phyloP scores from a whole-genome alignment of 129 eudicot species.

The Flaveria sonorensis region DNA sequence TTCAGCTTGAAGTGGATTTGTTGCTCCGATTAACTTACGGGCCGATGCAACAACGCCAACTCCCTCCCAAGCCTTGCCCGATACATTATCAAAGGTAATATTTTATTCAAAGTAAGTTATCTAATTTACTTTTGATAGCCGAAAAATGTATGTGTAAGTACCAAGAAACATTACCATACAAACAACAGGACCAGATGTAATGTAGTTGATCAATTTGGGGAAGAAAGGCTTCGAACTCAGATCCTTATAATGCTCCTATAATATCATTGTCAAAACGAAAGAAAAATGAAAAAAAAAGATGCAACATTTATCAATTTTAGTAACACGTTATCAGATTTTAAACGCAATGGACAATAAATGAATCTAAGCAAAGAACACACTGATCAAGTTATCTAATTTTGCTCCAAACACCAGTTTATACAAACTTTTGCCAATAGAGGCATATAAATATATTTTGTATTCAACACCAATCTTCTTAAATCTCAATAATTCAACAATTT shows the following conservation, averaged over 20 bases:
- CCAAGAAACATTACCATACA: constrained; percentile 74
- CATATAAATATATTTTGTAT: too few species aligned
- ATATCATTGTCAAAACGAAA: constrained; percentile 5
- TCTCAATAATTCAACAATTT: too few species aligned
- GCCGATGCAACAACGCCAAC: constrained; percentile 96
- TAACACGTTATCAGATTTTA: neutral
- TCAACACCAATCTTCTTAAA: too few species aligned
- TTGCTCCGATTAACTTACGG: constrained; percentile 88
- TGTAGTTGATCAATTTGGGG: constrained; percentile 81
- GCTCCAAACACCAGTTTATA: neutral
- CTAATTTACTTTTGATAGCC: neutral
- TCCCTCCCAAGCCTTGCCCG: constrained; percentile 92
- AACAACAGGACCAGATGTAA: constrained; percentile 95
- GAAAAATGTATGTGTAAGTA: neutral
- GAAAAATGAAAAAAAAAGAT: too few species aligned
- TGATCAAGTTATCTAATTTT: neutral
- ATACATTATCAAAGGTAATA: constrained; percentile 10
- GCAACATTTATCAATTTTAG: neutral
- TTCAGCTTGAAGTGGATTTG: constrained; percentile 95
- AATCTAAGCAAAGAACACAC: neutral
- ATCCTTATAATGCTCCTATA: constrained; percentile 94
- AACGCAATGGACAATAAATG: neutral
- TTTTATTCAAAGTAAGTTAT: neutral
- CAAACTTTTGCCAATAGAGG: neutral
- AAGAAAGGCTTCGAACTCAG: constrained; percentile 83